These are phyloP conservation scores for Grammothele lineata DNA, from an alignment of 768 basidiomycete genomes.

Conservation along the genomic window DNA sequence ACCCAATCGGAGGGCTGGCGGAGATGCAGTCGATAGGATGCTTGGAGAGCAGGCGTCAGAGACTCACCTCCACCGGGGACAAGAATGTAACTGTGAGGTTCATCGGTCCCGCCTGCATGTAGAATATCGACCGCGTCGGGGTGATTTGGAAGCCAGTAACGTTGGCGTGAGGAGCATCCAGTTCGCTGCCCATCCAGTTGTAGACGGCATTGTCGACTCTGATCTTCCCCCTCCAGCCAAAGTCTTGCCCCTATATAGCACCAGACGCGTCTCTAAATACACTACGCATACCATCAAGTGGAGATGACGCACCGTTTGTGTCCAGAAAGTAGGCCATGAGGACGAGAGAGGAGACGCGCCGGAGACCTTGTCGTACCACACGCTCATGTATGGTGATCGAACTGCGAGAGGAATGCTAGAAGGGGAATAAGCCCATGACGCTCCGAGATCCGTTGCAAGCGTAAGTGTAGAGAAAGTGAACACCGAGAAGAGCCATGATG, in stretches of 20 bases:
- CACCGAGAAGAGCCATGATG: too few relatives aligned
- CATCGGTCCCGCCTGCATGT: slow-evolving; percentile 31
- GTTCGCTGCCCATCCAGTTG: slow-evolving; percentile 6
- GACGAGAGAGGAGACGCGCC: not conserved
- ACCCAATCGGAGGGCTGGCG: slow-evolving; percentile 32
- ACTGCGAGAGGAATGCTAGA: slow-evolving; percentile 23
- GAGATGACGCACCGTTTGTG: not conserved
- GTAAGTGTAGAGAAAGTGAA: too few relatives aligned
- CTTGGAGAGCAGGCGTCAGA: not conserved
- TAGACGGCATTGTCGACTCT: slow-evolving; percentile 7
- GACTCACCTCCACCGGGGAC: slow-evolving; percentile 35
- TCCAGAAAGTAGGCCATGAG: slow-evolving; percentile 20
- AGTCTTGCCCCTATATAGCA: not conserved
- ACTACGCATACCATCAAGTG: too few relatives aligned
- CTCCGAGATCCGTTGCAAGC: too few relatives aligned
- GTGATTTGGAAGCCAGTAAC: not conserved
- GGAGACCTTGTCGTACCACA: slow-evolving; percentile 14
- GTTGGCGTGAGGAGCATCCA: not conserved
- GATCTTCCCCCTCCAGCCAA: slow-evolving; percentile 10
- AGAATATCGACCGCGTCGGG: slow-evolving; percentile 20
- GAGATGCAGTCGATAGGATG: not conserved
- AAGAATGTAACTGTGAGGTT: slow-evolving; percentile 34
- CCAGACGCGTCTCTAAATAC: not conserved
- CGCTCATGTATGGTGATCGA: slow-evolving; percentile 26
- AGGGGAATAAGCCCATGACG: too few relatives aligned